phyloP scores from a whole-genome alignment of 345 rosid genomes.

The Pseudoturritis turrita region DNA sequence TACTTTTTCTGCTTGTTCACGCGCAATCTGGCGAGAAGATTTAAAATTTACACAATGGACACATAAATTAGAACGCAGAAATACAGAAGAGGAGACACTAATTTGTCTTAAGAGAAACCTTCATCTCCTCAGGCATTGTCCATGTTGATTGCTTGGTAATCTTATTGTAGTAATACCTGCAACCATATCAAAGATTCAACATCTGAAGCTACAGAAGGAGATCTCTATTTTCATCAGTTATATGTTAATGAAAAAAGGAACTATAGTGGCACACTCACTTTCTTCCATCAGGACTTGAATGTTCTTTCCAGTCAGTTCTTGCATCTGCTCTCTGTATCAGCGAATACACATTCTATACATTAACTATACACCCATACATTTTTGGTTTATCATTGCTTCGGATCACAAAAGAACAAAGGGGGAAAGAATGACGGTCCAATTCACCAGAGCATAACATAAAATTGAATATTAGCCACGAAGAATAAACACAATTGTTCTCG shows the following conservation, averaged over 20 bases:
- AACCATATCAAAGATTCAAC: constrained; percentile 21
- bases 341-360: not conserved
- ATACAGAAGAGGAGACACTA: constrained; percentile 1
- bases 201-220: constrained; percentile 23
- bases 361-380: constrained; percentile 6
- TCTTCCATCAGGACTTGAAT: constrained; percentile 86
- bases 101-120: constrained; percentile 44
- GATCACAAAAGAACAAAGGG: constrained; percentile 3
- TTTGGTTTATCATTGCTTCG: constrained; percentile 2
- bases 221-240: not conserved
- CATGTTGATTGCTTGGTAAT: constrained; percentile 85
- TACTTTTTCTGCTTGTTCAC: constrained; percentile 56
- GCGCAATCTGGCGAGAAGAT: constrained; percentile 62
- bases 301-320: constrained; percentile 92
- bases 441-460: constrained; percentile 3
- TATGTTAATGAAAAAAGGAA: constrained; percentile 1
- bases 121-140: constrained; percentile 84
- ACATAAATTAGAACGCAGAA: constrained; percentile 1
- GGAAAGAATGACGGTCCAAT: constrained; percentile 5
- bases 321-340: constrained; percentile 87
- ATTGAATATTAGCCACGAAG: not conserved
- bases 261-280: constrained; percentile 44
- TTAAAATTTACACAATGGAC: constrained; percentile 6
- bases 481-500: not conserved
- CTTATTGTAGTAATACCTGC: constrained; percentile 85